Evolutionary conservation across 2,329 filamentous ascomycete species (phyloP).

Genomic region (Beauveria sp.): DNA sequence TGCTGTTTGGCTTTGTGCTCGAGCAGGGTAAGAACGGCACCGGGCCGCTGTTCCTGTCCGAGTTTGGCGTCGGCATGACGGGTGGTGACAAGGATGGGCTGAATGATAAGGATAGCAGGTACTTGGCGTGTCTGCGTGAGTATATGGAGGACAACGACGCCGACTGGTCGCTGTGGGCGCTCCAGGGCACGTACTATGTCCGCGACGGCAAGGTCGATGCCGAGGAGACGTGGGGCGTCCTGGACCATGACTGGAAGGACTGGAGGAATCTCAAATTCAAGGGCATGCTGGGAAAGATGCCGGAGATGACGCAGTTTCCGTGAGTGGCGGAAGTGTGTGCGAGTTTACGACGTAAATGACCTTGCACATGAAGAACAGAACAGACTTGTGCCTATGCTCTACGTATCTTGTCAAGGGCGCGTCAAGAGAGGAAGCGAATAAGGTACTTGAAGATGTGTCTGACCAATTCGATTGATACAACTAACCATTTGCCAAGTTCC

Average conservation of each 20-base stretch:
- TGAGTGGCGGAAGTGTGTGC: not conserved
- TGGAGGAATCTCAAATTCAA: constrained; percentile 31
- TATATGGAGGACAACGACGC: constrained; percentile 49
- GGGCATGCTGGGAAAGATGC: constrained; percentile 30
- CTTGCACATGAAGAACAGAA: not conserved
- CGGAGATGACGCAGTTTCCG: constrained; percentile 29
- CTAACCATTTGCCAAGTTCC: not conserved
- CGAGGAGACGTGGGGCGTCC: constrained; percentile 45
- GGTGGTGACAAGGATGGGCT: constrained; percentile 36
- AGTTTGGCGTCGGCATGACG: constrained; percentile 48
- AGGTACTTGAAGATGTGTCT: too few relatives aligned
- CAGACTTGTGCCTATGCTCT: not conserved
- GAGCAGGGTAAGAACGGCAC: constrained; percentile 38
- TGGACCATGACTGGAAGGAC: constrained; percentile 34
- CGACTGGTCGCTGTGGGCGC: constrained; percentile 52
- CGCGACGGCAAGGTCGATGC: constrained; percentile 40
- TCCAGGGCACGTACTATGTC: constrained; percentile 52
- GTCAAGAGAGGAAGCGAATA: not conserved
- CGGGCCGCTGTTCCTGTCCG: constrained; percentile 48
- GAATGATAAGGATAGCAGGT: constrained; percentile 35
- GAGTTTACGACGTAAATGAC: too few relatives aligned
- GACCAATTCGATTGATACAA: not conserved
- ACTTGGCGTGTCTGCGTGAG: constrained; percentile 43
- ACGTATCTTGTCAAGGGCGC: not conserved
- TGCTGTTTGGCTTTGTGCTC: constrained; percentile 44